Conservation (phyloP, 495 filamentous ascomycete species). For the Aspergillus bridgeri region DNA sequence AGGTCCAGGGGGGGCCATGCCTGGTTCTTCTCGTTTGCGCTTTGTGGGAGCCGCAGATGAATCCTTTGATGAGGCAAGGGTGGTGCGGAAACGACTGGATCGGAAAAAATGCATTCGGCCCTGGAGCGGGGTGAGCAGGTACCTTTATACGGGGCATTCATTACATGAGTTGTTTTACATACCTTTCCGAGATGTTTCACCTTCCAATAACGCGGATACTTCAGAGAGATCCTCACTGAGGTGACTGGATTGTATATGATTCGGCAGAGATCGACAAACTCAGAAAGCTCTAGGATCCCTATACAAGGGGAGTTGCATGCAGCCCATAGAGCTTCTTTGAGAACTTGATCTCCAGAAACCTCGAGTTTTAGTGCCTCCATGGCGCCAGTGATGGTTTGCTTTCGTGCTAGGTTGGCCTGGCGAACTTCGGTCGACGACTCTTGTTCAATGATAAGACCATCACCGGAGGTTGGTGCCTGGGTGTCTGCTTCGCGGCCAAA, state of each 20-base stretch:
- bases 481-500: slow-evolving; percentile 56
- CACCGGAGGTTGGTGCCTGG: slow-evolving; percentile 33
- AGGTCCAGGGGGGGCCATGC: slow-evolving; percentile 36
- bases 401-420: slow-evolving; percentile 66
- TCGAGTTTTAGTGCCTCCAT: slow-evolving; percentile 71
- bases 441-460: slow-evolving; percentile 77
- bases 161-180: slow-evolving; percentile 7
- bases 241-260: slow-evolving; percentile 67
- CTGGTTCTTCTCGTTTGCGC: slow-evolving; percentile 44
- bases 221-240: slow-evolving; percentile 58
- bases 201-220: slow-evolving; percentile 69
- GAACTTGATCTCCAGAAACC: slow-evolving; percentile 53
- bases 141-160: background rate
- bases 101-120: slow-evolving; percentile 41
- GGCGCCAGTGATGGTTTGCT: slow-evolving; percentile 72
- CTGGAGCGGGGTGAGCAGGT: slow-evolving; percentile 17
- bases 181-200: slow-evolving; percentile 61
- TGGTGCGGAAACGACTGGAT: slow-evolving; percentile 32
- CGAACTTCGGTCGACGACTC: slow-evolving; percentile 65
- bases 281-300: slow-evolving; percentile 67
- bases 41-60: slow-evolving; percentile 22
- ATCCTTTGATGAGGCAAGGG: slow-evolving; percentile 31
- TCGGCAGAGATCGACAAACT: slow-evolving; percentile 71
- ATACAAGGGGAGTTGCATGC: slow-evolving; percentile 67
- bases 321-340: slow-evolving; percentile 73